Percentiles rank a stretch among this genome's conserved stretches.
Conservation (phyloP, 805 yeast genomes). For the Ogataea nakhonphanomensis region DNA sequence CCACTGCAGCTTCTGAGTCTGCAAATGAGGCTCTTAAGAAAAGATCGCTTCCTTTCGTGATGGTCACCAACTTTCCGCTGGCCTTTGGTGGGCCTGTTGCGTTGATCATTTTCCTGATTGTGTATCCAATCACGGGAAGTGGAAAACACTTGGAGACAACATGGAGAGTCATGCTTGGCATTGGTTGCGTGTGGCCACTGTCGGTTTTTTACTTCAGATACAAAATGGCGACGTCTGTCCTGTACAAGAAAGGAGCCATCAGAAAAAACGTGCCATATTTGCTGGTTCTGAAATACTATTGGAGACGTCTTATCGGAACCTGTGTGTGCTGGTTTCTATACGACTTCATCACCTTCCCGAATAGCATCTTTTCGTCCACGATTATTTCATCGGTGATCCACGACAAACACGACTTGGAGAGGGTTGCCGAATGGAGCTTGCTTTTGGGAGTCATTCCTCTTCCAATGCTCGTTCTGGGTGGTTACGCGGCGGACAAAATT, state of each 20-base stretch:
- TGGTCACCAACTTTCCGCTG: conserved; percentile 71
- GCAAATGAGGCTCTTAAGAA: conserved; percentile 57
- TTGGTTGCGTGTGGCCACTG: conserved; percentile 67
- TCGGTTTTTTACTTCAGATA: conserved; percentile 68
- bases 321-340: conserved; percentile 77
- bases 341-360: conserved; percentile 79
- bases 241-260: conserved; percentile 64
- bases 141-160: conserved; percentile 44
- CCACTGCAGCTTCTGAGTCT: conserved; percentile 60
- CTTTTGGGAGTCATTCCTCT: conserved; percentile 60
- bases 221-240: conserved; percentile 63
- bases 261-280: conserved; percentile 53
- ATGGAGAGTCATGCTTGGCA: conserved; percentile 69
- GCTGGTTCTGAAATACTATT: conserved; percentile 61
- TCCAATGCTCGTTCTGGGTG: conserved; percentile 74
- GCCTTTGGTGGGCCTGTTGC: conserved; percentile 81
- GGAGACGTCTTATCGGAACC: conserved; percentile 66
- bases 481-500: conserved; percentile 55
- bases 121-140: conserved; percentile 52
- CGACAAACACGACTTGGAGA: conserved; percentile 41
- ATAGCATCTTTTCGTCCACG: conserved; percentile 54
- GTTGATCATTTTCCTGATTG: conserved; percentile 63
- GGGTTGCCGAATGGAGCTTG: conserved; percentile 71
- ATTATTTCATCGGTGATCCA: conserved; percentile 50
- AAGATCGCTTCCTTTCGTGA: conserved; percentile 62